Conservation (phyloP, 2,329 filamentous ascomycete genomes). For the Westerdykella ornata region DNA sequence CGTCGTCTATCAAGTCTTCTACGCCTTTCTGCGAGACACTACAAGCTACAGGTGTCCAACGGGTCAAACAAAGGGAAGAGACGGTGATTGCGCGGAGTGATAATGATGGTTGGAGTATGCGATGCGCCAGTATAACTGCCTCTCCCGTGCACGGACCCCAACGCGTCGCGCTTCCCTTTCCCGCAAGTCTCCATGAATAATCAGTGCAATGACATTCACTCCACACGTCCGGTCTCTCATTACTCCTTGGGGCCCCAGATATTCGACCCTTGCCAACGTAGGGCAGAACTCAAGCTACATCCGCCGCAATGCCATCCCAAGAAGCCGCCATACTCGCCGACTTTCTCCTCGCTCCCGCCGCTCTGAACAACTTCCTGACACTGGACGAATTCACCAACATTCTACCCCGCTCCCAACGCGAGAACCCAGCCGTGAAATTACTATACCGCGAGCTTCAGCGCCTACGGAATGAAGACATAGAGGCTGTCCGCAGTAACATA, state of each 20-base stretch:
- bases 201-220: not conserved
- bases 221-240: not conserved
- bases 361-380: slow-evolving; percentile 65
- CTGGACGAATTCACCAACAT: slow-evolving; percentile 68
- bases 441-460: slow-evolving; percentile 76
- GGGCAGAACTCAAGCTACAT: not conserved
- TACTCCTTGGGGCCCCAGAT: not conserved
- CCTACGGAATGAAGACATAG: slow-evolving; percentile 62
- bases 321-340: slow-evolving; percentile 69
- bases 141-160: not conserved
- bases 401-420: slow-evolving; percentile 62
- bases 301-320: slow-evolving; percentile 57
- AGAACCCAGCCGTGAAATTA: slow-evolving; percentile 59
- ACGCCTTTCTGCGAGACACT: no score
- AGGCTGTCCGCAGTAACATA: slow-evolving; percentile 60
- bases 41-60: not conserved
- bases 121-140: not conserved
- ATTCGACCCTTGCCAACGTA: not conserved
- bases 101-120: not conserved
- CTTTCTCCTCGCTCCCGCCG: slow-evolving; percentile 71
- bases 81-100: not conserved
- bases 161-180: not conserved
- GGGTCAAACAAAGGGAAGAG: not conserved
- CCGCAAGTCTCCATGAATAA: not conserved
- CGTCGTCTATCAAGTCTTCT: no score